These are phyloP conservation scores for Dichomitus squalens DNA, from an alignment of 1,284 basidiomycete species.

Conservation along the genomic window DNA sequence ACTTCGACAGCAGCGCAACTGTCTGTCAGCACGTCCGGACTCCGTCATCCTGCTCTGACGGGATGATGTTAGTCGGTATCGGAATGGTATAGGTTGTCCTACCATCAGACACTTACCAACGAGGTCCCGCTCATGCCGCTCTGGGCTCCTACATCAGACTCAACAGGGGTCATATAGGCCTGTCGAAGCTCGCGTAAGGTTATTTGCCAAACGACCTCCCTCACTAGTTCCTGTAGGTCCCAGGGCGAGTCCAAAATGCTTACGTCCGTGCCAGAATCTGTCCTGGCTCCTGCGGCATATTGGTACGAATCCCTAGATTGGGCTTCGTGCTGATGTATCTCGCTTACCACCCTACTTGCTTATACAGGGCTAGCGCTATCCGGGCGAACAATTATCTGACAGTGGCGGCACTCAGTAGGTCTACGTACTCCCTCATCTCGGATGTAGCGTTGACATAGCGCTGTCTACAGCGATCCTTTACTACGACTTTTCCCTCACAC, in stretches of 20 bases:
- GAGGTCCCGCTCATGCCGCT: neutral
- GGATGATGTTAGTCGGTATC: no score
- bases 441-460: neutral
- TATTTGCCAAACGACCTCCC: no score
- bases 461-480: conserved; percentile 19
- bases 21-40: no score
- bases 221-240: no score
- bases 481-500: conserved; percentile 24
- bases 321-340: neutral
- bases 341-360: conserved; percentile 15
- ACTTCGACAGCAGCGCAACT: no score
- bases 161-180: no score
- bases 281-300: conserved; percentile 14
- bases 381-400: conserved; percentile 13
- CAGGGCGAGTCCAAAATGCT: neutral
- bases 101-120: no score
- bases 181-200: no score
- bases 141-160: no score
- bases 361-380: conserved; percentile 11
- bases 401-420: conserved; percentile 13
- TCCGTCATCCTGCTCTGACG: no score
- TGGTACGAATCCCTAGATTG: conserved; percentile 8
- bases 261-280: neutral
- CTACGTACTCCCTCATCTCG: neutral
- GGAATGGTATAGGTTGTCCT: no score